Conservation (phyloP, 768 basidiomycete genomes). For the Tricholoma matsutake region DNA sequence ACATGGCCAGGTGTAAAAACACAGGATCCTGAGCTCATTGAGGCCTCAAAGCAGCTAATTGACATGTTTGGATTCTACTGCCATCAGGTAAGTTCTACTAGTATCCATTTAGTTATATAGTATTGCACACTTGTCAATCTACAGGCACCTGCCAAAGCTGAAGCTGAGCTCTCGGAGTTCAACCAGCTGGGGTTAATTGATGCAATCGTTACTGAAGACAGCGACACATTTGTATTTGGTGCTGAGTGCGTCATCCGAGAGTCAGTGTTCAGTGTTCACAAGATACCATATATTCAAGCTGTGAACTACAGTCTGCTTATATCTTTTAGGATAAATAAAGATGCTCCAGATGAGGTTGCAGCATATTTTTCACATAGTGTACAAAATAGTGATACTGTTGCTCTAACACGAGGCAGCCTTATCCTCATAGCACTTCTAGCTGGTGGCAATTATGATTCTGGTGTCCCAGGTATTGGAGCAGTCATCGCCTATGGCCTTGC, state of each 20-base stretch:
- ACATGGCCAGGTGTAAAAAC: constrained; percentile 29
- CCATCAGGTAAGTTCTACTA: constrained; percentile 16
- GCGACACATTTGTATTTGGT: constrained; percentile 46
- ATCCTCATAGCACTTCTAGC: constrained; percentile 58
- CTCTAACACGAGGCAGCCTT: constrained; percentile 35
- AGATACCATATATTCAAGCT: background rate
- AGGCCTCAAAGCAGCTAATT: constrained; percentile 11
- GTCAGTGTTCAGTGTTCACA: constrained; percentile 17
- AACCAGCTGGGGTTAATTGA: constrained; percentile 39
- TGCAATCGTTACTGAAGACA: constrained; percentile 46
- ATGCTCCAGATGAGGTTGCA: background rate
- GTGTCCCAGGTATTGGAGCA: constrained; percentile 46
- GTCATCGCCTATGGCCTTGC: constrained; percentile 57
- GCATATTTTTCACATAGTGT: constrained; percentile 1
- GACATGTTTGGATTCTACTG: constrained; percentile 42
- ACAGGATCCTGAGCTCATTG: constrained; percentile 20
- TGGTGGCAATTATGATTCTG: constrained; percentile 65
- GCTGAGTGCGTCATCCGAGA: constrained; percentile 37
- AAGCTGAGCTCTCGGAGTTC: constrained; percentile 47
- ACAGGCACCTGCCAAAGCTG: constrained; percentile 53
- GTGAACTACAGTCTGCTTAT: background rate
- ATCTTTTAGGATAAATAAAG: background rate
- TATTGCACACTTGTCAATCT: too few relatives aligned
- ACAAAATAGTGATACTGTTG: background rate
- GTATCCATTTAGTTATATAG: too few relatives aligned